Conservation (phyloP, 805 yeast genomes). For the Yarrowia alimentaria region DNA sequence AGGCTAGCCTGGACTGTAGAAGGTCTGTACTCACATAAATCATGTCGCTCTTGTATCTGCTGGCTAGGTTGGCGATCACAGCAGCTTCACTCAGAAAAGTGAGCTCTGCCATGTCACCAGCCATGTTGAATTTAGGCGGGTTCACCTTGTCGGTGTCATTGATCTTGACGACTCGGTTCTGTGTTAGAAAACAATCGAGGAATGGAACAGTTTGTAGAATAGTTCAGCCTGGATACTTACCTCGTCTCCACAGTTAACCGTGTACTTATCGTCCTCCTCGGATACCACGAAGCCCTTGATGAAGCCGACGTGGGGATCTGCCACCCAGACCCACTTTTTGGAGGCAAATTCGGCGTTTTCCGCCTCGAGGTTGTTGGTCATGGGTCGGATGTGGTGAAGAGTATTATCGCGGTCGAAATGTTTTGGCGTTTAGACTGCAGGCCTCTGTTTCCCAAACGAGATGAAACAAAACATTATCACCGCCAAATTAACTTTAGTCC, state of each 20-base stretch:
- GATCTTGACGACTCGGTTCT: conserved; percentile 46
- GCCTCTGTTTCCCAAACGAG: background rate
- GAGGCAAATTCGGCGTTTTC: conserved; percentile 36
- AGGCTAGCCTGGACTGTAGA: too few relatives aligned
- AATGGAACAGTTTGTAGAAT: too few relatives aligned
- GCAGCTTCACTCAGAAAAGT: conserved; percentile 94
- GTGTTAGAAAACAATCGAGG: too few relatives aligned
- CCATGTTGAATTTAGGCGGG: conserved; percentile 85
- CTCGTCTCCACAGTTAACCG: conserved; percentile 46
- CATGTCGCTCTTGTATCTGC: conserved; percentile 71
- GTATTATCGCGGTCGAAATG: background rate
- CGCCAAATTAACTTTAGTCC: background rate
- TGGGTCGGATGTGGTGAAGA: background rate
- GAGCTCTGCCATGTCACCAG: conserved; percentile 92
- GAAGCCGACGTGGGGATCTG: conserved; percentile 57
- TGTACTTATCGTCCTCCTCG: conserved; percentile 42
- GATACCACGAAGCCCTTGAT: conserved; percentile 58
- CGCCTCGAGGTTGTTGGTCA: conserved; percentile 28
- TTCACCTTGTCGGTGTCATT: conserved; percentile 64
- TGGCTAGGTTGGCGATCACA: conserved; percentile 77
- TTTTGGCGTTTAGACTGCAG: conserved; percentile 3
- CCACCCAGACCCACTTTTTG: conserved; percentile 76
- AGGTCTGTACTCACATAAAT: conserved; percentile 45
- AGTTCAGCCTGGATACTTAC: conserved; percentile 21
- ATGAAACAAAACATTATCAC: conserved; percentile 12